Percentiles rank a stretch among this genome's conserved stretches.
phyloP scores from a whole-genome alignment of 2,329 filamentous ascomycete genomes.

The Blumeriella jaapii region DNA sequence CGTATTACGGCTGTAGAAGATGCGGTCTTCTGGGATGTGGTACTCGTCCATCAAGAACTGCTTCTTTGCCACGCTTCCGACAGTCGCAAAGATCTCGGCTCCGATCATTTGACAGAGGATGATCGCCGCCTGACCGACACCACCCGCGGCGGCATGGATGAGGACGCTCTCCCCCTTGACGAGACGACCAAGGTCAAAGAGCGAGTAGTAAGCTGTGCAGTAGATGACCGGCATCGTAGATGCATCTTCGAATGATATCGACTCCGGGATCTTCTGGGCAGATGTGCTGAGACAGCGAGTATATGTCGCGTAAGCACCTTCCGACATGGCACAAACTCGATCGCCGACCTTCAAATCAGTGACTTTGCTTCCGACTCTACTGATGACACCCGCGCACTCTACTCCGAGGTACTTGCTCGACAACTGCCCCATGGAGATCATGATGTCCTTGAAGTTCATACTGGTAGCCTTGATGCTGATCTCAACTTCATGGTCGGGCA shows the following conservation, averaged over 20 bases:
- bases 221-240: slow-evolving; percentile 22
- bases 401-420: slow-evolving; percentile 25
- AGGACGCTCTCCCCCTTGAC: slow-evolving; percentile 25
- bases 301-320: slow-evolving; percentile 26
- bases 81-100: slow-evolving; percentile 27
- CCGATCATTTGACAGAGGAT: slow-evolving; percentile 24
- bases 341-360: slow-evolving; percentile 26
- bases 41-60: slow-evolving; percentile 20
- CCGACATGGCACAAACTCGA: slow-evolving; percentile 26
- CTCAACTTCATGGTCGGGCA: slow-evolving; percentile 19
- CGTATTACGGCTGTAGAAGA: slow-evolving; percentile 26
- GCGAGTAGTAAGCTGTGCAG: slow-evolving; percentile 22
- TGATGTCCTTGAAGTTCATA: slow-evolving; percentile 29
- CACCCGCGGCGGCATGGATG: slow-evolving; percentile 29
- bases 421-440: slow-evolving; percentile 28
- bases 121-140: slow-evolving; percentile 30
- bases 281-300: slow-evolving; percentile 22
- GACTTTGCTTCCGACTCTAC: slow-evolving; percentile 24
- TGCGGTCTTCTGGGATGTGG: slow-evolving; percentile 24
- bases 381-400: slow-evolving; percentile 28
- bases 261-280: slow-evolving; percentile 18
- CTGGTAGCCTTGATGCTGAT: slow-evolving; percentile 26
- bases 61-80: slow-evolving; percentile 18
- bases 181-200: slow-evolving; percentile 21
- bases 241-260: slow-evolving; percentile 22